Base-by-base conservation (phyloP, 192 early-diverging fungal genomes). In the Lobosporangium transversale region DNA sequence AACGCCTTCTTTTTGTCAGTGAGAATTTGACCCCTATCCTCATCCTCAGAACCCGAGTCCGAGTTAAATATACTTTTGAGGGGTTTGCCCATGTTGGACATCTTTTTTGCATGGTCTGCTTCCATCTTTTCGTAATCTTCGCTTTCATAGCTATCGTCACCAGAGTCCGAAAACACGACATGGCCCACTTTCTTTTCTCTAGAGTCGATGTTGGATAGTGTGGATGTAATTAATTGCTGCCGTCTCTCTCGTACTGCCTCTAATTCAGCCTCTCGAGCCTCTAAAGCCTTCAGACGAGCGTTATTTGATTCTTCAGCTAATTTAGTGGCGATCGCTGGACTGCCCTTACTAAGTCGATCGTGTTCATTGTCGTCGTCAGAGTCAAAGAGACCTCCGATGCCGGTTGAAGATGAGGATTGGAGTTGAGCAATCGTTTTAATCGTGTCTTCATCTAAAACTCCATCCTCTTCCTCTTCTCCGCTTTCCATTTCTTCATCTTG, bases 31-130 rank as follows among this genome's bases (percentile, higher is more conserved):
- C 37, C 30, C 27, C 65, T 50, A 20, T 60, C 55, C 3, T 61
- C 51, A 26, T 68, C 70, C 17, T 61, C 79, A 3, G 63, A 62
- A 29, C 63, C 70, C 20, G 69, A 68, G 29, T 80, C 79, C 20
- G 70, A 80, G 31, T 70, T 65, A 26, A 76, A 76, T 43, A 76
- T 76, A 15, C 73, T 76, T 36, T 80, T 65, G 30, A 49, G 49
- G 42, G 58, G 68, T 33, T 66, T 70, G 78, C 53, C 70, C 43
- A 56, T 18, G 21, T 62, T 53, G 17, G 53, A 45, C 56, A 68
- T 17, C 58, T 70, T 71, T 49, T 74, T 68, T 26, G 45, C 40
- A 40, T 80, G 69, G 15, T 74, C 79, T 4, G 54, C 69, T 58
- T 70, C 68, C 61, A 67, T 63, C 31, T 63, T 32, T 20, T 74